phyloP scores from a whole-genome alignment of 2,329 filamentous ascomycete species.

The Phaeosphaeria sp. region DNA sequence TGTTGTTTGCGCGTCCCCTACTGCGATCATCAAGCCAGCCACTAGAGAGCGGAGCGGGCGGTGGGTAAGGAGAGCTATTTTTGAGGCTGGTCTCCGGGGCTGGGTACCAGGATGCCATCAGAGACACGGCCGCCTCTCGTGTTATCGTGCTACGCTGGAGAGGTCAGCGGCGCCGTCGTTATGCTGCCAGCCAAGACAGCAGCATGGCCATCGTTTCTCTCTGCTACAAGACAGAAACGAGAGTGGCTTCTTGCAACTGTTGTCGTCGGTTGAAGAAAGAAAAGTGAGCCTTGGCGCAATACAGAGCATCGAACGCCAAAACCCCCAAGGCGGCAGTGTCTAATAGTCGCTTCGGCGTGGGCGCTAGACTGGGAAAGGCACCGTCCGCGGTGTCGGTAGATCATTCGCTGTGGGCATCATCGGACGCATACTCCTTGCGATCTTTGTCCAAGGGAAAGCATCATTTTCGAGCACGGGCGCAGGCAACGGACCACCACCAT shows the following conservation, averaged over 20 bases:
- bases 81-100: slow-evolving; percentile 11
- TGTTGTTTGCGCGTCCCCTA: slow-evolving; percentile 7
- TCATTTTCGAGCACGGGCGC: slow-evolving; percentile 12
- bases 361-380: slow-evolving; percentile 1
- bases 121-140: not conserved
- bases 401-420: slow-evolving; percentile 8
- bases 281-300: not conserved
- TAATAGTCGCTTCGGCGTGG: slow-evolving; percentile 1
- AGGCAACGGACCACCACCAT: slow-evolving; percentile 2
- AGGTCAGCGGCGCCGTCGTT: not conserved
- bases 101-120: not conserved
- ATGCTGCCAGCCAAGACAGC: not conserved
- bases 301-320: not conserved
- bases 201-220: not conserved
- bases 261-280: not conserved
- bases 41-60: slow-evolving; percentile 1
- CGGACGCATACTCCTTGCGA: slow-evolving; percentile 19
- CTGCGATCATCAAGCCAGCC: slow-evolving; percentile 3
- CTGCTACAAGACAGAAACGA: not conserved
- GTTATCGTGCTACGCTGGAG: slow-evolving; percentile 2
- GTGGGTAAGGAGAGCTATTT: slow-evolving; percentile 15
- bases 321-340: not conserved
- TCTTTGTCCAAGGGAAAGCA: slow-evolving; percentile 2
- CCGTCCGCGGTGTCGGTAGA: not conserved
- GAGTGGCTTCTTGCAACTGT: not conserved